Percentiles rank a stretch among this genome's conserved stretches.
phyloP scores from a whole-genome alignment of 345 rosid genomes.

The Gossypium ekmanianum region DNA sequence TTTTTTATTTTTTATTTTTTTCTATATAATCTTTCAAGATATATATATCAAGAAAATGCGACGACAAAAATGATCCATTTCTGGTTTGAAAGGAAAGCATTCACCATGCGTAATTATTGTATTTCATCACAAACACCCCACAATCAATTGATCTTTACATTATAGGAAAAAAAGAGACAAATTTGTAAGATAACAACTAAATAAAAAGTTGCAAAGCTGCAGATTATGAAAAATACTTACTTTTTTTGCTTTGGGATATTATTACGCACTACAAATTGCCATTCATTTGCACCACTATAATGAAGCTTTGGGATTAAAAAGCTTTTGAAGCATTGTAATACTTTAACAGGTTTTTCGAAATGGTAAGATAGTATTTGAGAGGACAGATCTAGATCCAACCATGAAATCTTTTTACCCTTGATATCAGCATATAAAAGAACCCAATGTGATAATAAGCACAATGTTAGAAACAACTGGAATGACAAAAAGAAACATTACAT shows the following conservation, averaged over 20 bases:
- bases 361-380: background rate
- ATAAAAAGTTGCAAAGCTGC: background rate
- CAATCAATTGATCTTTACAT: background rate
- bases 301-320: background rate
- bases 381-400: background rate
- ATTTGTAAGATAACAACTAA: background rate
- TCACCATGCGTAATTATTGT: background rate
- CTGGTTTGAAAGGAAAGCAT: background rate
- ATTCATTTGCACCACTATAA: background rate
- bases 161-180: background rate
- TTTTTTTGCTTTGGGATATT: background rate
- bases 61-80: background rate
- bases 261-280: background rate
- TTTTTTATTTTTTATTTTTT: background rate
- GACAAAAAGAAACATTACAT: background rate
- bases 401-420: background rate
- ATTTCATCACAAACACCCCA: constrained; percentile 5
- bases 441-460: background rate
- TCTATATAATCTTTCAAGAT: background rate
- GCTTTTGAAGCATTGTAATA: no score
- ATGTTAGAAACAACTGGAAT: background rate
- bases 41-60: background rate
- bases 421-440: background rate
- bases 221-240: background rate
- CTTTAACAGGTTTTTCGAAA: no score